Evolutionary conservation across 192 early-diverging fungal species (phyloP).

Genomic region (Glomus cerebriforme): DNA sequence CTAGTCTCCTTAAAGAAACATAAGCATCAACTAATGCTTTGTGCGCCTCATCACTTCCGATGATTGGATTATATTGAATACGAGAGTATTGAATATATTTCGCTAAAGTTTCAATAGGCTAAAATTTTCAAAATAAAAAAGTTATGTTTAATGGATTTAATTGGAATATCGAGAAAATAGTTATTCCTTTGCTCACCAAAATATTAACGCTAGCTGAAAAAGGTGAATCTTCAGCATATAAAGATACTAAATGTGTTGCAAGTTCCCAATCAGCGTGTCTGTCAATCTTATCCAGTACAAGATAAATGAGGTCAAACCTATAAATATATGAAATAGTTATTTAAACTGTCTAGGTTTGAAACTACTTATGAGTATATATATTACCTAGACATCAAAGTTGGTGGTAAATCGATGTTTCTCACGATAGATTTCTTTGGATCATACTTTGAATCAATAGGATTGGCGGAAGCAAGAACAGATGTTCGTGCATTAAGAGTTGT

Average conservation of each 20-base stretch:
- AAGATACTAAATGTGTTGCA: constrained; percentile 83
- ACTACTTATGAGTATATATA: background rate
- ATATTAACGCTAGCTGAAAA: constrained; percentile 47
- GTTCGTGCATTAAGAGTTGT: constrained; percentile 96
- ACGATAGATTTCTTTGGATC: constrained; percentile 79
- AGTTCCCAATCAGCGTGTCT: constrained; percentile 82
- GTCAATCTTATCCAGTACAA: constrained; percentile 90
- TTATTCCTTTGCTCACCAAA: constrained; percentile 34
- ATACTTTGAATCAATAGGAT: constrained; percentile 92
- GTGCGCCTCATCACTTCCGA: constrained; percentile 66
- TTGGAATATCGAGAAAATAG: background rate
- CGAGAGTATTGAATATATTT: constrained; percentile 93
- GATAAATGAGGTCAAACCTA: constrained; percentile 91
- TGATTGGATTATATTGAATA: constrained; percentile 67
- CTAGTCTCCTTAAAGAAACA: constrained; percentile 79
- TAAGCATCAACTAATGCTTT: constrained; percentile 78
- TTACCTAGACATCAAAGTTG: constrained; percentile 88
- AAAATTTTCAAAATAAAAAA: constrained; percentile 27
- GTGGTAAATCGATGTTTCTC: constrained; percentile 89
- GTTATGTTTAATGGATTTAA: background rate
- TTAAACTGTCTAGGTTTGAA: background rate
- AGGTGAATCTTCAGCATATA: constrained; percentile 77
- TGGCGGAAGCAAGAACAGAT: constrained; percentile 92
- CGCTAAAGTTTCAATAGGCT: constrained; percentile 81
- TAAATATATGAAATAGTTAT: background rate